A percentile compares a stretch with the other conserved stretches of the same genome.
Conservation (phyloP, 768 basidiomycete genomes). For the Boletus sp. region DNA sequence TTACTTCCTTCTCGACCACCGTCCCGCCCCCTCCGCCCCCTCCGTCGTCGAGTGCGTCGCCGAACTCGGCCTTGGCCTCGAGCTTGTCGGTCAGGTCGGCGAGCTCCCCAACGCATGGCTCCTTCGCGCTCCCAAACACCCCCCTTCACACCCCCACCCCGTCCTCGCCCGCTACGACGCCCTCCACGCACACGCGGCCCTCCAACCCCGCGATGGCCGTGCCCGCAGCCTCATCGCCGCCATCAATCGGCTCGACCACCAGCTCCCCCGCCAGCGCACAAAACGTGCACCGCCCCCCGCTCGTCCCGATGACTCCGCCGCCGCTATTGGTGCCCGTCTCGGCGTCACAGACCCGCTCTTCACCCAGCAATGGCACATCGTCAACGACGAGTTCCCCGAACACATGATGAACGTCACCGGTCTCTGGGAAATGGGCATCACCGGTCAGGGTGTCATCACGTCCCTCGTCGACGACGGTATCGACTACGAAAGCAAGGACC, state of each 20-base stretch:
- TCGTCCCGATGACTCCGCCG: constrained; percentile 36
- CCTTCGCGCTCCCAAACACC: constrained; percentile 53
- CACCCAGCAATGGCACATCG: constrained; percentile 87
- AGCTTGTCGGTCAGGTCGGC: constrained; percentile 86
- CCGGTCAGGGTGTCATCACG: constrained; percentile 81
- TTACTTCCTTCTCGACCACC: constrained; percentile 81
- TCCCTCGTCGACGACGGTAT: constrained; percentile 95
- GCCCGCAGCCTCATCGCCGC: constrained; percentile 51
- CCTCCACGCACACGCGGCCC: constrained; percentile 36
- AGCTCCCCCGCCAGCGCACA: constrained; percentile 61
- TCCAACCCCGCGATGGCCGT: constrained; percentile 37
- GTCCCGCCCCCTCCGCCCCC: constrained; percentile 48
- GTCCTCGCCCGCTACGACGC: constrained; percentile 50
- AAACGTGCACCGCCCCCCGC: constrained; percentile 75
- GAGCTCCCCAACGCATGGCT: constrained; percentile 84
- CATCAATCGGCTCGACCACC: constrained; percentile 59
- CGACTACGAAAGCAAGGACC: constrained; percentile 85
- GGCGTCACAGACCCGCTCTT: constrained; percentile 83
- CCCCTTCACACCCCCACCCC: constrained; percentile 12
- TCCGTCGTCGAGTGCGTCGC: constrained; percentile 59
- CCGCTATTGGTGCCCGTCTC: constrained; percentile 55
- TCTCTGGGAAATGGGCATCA: constrained; percentile 89
- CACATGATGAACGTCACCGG: constrained; percentile 91
- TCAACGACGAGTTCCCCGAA: constrained; percentile 80
- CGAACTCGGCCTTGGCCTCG: constrained; percentile 71